phyloP scores from a whole-genome alignment of 345 rosid genomes.

The Eucalyptus camaldulensis region DNA sequence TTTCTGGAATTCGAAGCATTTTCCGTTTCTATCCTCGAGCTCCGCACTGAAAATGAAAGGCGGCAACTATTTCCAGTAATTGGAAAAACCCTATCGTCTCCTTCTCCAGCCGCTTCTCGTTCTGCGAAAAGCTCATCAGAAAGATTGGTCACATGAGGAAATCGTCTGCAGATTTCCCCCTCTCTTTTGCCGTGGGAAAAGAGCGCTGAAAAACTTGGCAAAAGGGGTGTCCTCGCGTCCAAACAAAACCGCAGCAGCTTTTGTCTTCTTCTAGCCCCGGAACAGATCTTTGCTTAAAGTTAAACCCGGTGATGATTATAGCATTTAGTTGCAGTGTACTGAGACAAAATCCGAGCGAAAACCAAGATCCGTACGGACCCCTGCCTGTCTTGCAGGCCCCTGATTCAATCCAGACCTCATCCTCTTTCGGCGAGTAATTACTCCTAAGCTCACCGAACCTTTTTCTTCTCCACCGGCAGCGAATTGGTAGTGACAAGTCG shows the following conservation, averaged over 20 bases:
- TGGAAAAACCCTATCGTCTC: not conserved
- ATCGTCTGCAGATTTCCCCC: not conserved
- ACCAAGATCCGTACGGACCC: not conserved
- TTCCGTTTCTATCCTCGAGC: not conserved
- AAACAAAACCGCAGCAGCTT: not conserved
- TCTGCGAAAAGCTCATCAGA: not conserved
- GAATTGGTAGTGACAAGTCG: not conserved
- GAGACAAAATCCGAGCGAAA: not conserved
- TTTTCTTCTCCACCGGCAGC: not conserved
- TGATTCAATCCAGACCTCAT: not conserved
- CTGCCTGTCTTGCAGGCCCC: not conserved
- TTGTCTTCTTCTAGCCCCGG: not conserved
- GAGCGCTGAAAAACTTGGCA: not conserved
- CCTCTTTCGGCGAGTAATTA: not conserved
- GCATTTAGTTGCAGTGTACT: not conserved
- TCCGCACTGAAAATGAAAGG: not conserved
- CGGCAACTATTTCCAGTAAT: not conserved
- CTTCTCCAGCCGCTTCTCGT: not conserved
- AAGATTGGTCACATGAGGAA: not conserved
- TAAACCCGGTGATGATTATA: not conserved
- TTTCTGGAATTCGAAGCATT: not conserved
- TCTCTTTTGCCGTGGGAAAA: not conserved
- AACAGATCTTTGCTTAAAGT: not conserved
- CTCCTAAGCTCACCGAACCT: not conserved
- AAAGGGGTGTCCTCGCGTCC: not conserved